A percentile compares a stretch with the other conserved stretches of the same genome.
phyloP scores from a whole-genome alignment of 345 rosid species.

The Pistacia atlantica region DNA sequence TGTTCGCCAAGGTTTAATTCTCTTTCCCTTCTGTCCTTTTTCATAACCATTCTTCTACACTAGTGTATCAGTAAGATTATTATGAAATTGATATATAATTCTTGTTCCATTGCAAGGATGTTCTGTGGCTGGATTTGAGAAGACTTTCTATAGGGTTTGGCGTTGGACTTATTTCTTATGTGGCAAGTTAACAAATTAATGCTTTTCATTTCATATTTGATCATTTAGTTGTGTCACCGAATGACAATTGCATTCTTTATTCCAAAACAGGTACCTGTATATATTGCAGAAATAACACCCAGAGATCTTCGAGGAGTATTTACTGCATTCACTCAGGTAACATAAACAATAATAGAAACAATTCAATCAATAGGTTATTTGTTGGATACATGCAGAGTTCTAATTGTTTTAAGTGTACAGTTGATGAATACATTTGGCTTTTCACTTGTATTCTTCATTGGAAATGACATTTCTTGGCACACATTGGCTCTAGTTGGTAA shows the following conservation, averaged over 20 bases:
- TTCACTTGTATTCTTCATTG: slow-evolving; percentile 25
- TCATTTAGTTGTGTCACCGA: background rate
- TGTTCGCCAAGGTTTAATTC: slow-evolving; percentile 50
- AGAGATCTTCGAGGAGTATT: slow-evolving; percentile 36
- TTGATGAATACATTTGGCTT: slow-evolving; percentile 32
- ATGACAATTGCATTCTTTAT: background rate
- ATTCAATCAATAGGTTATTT: background rate
- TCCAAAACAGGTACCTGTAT: slow-evolving; percentile 36
- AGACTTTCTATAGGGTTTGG: slow-evolving; percentile 49
- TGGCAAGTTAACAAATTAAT: slow-evolving; percentile 26
- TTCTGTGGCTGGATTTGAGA: slow-evolving; percentile 44
- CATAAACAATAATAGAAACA: background rate
- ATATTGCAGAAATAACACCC: slow-evolving; percentile 50
- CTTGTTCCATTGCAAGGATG: slow-evolving; percentile 28
- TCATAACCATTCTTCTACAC: too few species aligned
- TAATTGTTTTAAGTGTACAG: slow-evolving; percentile 6
- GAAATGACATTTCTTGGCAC: slow-evolving; percentile 40
- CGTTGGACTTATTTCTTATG: slow-evolving; percentile 45
- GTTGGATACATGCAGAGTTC: background rate
- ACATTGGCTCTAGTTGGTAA: slow-evolving; percentile 34
- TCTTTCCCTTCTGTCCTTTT: background rate
- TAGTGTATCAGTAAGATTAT: too few species aligned
- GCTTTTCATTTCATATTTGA: background rate
- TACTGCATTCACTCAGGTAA: slow-evolving; percentile 28
- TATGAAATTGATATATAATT: background rate